These are phyloP conservation scores for Dioscorea cayenensis DNA, from an alignment of 116 monocot genomes.

Conservation along the genomic window DNA sequence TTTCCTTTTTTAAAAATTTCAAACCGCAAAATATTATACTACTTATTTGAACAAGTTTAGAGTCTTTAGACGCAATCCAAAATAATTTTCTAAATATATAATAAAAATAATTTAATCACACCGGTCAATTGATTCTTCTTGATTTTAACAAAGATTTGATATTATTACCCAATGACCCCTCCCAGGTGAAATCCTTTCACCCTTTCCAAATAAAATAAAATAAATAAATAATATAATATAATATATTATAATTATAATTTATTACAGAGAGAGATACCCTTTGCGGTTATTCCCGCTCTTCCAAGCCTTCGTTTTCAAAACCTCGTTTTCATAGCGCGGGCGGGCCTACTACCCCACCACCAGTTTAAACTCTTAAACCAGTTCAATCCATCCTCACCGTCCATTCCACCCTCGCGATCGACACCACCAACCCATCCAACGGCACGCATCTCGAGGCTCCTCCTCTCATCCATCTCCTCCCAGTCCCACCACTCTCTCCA, in stretches of 20 bases:
- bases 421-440: neutral
- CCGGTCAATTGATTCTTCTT: no score
- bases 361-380: neutral
- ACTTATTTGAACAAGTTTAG: no score
- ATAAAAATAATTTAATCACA: no score
- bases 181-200: neutral
- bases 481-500: neutral
- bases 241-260: no score
- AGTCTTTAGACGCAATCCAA: no score
- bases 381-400: neutral
- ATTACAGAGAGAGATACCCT: no score
- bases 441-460: neutral
- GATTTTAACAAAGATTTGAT: neutral
- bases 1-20: no score
- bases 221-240: neutral
- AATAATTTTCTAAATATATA: no score
- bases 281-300: constrained; percentile 1
- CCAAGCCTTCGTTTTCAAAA: neutral
- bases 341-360: no score
- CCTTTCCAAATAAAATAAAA: neutral
- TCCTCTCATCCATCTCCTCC: neutral
- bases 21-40: no score
- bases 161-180: neutral
- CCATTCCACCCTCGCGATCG: neutral
- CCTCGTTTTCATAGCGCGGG: neutral